Evolutionary conservation across 2,329 filamentous ascomycete species (phyloP), one percentile per base, ranked within the genome.

Genomic region (Aspergillus novofumigatus): DNA sequence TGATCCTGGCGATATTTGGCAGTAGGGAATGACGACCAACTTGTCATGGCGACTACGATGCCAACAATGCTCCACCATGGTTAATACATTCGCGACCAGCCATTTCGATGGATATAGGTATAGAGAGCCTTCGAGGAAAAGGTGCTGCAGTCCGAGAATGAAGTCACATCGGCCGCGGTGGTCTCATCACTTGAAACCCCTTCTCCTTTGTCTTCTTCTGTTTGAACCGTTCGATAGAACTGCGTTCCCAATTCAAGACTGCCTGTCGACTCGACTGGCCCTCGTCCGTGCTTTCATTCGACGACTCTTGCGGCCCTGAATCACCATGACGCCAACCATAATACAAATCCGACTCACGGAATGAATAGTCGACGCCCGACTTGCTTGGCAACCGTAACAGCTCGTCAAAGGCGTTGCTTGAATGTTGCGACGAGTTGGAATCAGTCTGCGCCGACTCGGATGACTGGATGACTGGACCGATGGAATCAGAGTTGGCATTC

Each of bases 101-200:
- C 29, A 14, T 32, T 32, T 32, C 10, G 10, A 32, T 32, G 4
- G 29, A 14, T 32, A 32, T 32, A 32, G 14, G n/a, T n/a, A 35
- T 14, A 35, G 14, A 35, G n/a, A n/a, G n/a, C n/a, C 32, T 35
- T 17, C 32, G 2, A 35, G 32, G 32, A 5, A 17, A 6, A 17
- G 32, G 4, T 35, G 14, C 32, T 35, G 32, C 14, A 35, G 32
- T 17, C 32, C 14, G 14, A 35, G 10, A 9, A 21, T 8, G 14
- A 11, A 6, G 6, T 23, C 21, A 45, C 21, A 14, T 45, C 2
- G 52, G 41, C 38, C 52, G 55, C 3, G 14, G 21, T 4, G 52
- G 55, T 17, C 54, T 47, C 8, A 54, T 29, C 48, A 59, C 57
- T 25, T 51, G 53, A 35, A 59, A 59, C 0, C 54, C 48, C 48